Conservation (phyloP, 2,329 filamentous ascomycete genomes). For the Proliferodiscus dingleyae region DNA sequence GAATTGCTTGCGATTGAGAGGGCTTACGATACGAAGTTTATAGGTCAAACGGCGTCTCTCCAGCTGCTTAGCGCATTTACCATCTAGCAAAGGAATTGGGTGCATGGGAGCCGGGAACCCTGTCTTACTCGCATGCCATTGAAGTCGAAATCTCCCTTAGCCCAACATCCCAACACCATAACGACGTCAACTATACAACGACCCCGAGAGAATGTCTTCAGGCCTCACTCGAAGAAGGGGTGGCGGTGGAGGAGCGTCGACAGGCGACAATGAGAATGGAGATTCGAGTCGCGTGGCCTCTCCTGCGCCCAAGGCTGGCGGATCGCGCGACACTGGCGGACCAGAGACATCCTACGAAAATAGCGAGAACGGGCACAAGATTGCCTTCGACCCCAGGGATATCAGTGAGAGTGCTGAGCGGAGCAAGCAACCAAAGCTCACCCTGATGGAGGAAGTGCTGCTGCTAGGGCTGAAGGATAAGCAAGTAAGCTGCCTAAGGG, state of each 20-base stretch:
- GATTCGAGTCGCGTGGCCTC: constrained; percentile 62
- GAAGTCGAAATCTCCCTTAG: constrained; percentile 20
- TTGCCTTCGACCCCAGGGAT: constrained; percentile 94
- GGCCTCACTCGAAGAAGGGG: constrained; percentile 62
- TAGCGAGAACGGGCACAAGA: constrained; percentile 95
- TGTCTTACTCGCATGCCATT: constrained; percentile 22
- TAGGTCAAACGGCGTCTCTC: neutral
- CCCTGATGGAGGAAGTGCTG: constrained; percentile 96
- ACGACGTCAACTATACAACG: constrained; percentile 16
- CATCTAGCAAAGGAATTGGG: constrained; percentile 6
- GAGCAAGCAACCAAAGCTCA: constrained; percentile 96
- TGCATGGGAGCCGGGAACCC: constrained; percentile 20
- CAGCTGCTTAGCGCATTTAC: neutral
- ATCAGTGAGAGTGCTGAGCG: constrained; percentile 95
- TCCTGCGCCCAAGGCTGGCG: constrained; percentile 58
- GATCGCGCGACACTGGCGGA: constrained; percentile 48
- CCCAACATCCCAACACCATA: constrained; percentile 16
- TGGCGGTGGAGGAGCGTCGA: constrained; percentile 60
- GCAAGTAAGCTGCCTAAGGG: constrained; percentile 59
- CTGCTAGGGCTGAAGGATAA: constrained; percentile 96
- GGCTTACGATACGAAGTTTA: neutral
- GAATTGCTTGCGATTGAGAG: neutral
- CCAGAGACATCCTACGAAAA: constrained; percentile 84
- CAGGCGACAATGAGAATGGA: constrained; percentile 58
- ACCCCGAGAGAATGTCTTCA: constrained; percentile 38